Percentiles rank a stretch among this genome's conserved stretches.
These are phyloP conservation scores for Pseudovirgaria hyperparasitica DNA, from an alignment of 2,329 filamentous ascomycete genomes.

Conservation along the genomic window DNA sequence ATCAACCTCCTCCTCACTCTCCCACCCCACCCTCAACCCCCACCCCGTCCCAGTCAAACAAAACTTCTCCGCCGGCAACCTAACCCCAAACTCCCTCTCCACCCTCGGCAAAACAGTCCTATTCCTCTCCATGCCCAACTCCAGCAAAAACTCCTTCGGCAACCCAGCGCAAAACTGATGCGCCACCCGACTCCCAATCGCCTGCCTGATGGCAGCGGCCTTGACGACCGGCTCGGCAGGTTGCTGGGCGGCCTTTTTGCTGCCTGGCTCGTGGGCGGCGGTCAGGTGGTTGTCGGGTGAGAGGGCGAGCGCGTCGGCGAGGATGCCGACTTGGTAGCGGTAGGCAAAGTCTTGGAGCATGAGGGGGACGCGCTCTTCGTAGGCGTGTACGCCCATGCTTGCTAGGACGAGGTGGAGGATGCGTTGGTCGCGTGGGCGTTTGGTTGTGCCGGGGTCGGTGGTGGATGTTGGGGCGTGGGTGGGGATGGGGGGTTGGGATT, in stretches of 20 bases:
- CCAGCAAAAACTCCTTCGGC: constrained; percentile 61
- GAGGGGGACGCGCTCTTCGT: constrained; percentile 64
- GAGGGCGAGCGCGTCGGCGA: constrained; percentile 40
- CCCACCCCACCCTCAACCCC: constrained; percentile 39
- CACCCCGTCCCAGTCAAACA: constrained; percentile 18
- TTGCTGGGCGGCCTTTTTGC: constrained; percentile 49
- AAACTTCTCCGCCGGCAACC: constrained; percentile 50
- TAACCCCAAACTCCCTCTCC: constrained; percentile 43
- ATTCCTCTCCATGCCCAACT: constrained; percentile 56
- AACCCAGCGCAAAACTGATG: constrained; percentile 59
- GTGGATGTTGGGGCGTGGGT: constrained; percentile 7
- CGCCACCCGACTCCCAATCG: constrained; percentile 51
- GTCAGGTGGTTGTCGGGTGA: constrained; percentile 15
- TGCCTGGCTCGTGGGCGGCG: too few relatives aligned
- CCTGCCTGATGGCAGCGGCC: constrained; percentile 66
- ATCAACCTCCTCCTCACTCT: constrained; percentile 60
- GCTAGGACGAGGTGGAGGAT: constrained; percentile 64
- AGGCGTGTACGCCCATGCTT: constrained; percentile 58
- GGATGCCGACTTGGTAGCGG: constrained; percentile 56
- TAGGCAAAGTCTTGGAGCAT: constrained; percentile 70
- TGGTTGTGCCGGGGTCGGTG: constrained; percentile 5
- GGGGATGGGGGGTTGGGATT: constrained; percentile 2
- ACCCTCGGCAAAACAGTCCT: constrained; percentile 25
- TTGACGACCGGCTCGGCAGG: constrained; percentile 58
- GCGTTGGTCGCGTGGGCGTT: constrained; percentile 57